Percentiles rank a stretch among this genome's conserved stretches.
Evolutionary conservation across 176 grass and related monocot species (phyloP).

Genomic region (Tuctoria greenei): DNA sequence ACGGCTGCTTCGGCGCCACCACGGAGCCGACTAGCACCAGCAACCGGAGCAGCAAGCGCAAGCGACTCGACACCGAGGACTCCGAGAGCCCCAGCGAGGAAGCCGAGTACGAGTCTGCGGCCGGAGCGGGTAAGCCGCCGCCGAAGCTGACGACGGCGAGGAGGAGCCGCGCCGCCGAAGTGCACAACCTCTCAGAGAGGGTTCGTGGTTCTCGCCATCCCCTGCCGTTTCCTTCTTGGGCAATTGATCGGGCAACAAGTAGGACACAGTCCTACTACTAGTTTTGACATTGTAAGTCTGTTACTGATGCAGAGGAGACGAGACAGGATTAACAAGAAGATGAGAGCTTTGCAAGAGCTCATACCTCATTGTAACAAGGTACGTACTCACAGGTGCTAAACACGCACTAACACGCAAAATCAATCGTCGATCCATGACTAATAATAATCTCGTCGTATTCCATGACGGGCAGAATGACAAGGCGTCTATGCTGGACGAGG

Average conservation of each 20-base stretch:
- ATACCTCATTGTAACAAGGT: constrained; percentile 99
- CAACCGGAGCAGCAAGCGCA: constrained; percentile 70
- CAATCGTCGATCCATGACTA: neutral
- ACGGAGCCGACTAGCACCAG: constrained; percentile 60
- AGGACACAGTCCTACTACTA: too few species aligned
- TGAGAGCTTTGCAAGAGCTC: constrained; percentile 91
- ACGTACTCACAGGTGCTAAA: neutral
- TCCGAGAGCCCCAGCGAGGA: constrained; percentile 79
- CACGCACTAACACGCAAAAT: too few species aligned
- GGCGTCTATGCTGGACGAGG: constrained; percentile 97
- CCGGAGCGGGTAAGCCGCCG: constrained; percentile 42
- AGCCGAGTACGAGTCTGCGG: constrained; percentile 59
- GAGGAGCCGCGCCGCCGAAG: constrained; percentile 82
- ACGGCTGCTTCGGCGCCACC: constrained; percentile 51
- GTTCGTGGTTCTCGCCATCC: constrained; percentile 33
- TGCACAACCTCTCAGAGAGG: constrained; percentile 96
- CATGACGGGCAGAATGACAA: constrained; percentile 66
- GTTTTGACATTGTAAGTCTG: neutral
- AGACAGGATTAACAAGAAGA: constrained; percentile 96
- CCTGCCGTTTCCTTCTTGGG: too few species aligned
- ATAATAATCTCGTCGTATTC: neutral
- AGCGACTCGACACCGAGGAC: constrained; percentile 71
- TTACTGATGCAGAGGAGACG: constrained; percentile 67
- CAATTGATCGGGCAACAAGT: neutral
- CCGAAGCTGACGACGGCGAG: constrained; percentile 44